These are phyloP conservation scores for Xylariaceae sp. DNA, from an alignment of 2,329 filamentous ascomycete species.

Conservation along the genomic window DNA sequence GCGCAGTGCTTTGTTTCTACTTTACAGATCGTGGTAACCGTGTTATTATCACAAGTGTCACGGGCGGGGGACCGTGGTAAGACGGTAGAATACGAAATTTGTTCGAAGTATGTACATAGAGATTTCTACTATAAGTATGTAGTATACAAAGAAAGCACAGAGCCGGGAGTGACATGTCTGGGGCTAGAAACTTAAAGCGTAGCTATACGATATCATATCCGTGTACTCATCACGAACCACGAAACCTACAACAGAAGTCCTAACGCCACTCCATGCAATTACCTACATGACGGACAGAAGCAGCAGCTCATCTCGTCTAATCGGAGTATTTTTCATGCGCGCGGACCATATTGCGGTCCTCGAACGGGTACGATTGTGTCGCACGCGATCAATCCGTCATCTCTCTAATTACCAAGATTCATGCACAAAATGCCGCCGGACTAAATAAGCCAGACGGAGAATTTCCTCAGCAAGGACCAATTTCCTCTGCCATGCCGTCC, in stretches of 20 bases:
- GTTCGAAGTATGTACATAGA: neutral
- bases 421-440: slow-evolving; percentile 36
- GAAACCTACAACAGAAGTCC: neutral
- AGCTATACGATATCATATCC: slow-evolving; percentile 2
- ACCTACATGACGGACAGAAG: neutral
- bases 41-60: slow-evolving; percentile 15
- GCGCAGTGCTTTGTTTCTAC: slow-evolving; percentile 19
- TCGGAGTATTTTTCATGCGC: slow-evolving; percentile 38
- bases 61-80: slow-evolving; percentile 19
- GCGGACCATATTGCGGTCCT: slow-evolving; percentile 37
- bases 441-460: slow-evolving; percentile 33
- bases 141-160: slow-evolving; percentile 1
- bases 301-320: slow-evolving; percentile 36
- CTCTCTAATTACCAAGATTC: slow-evolving; percentile 32
- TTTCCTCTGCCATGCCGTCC: slow-evolving; percentile 22
- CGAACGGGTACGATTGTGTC: slow-evolving; percentile 26
- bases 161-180: neutral
- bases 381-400: slow-evolving; percentile 30
- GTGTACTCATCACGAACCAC: no score
- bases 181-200: no score
- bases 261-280: neutral
- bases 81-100: slow-evolving; percentile 5
- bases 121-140: neutral
- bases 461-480: slow-evolving; percentile 29
- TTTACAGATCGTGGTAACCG: slow-evolving; percentile 3